Conservation (phyloP, 2,329 filamentous ascomycete genomes). For the Talaromyces sp. region DNA sequence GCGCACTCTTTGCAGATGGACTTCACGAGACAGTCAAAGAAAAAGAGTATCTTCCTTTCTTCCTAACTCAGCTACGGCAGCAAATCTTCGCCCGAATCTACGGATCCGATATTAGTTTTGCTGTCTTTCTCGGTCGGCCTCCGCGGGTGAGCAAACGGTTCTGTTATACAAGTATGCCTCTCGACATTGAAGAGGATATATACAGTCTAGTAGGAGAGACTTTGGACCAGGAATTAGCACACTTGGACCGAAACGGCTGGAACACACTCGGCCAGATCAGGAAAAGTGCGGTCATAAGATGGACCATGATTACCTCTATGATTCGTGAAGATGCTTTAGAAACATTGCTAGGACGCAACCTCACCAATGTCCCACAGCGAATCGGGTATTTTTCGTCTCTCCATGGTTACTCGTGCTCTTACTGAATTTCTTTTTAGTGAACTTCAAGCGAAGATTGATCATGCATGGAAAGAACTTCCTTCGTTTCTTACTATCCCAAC, state of each 20-base stretch:
- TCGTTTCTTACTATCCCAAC: conserved; percentile 14
- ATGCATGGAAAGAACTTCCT: conserved; percentile 20
- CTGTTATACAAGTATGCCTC: conserved; percentile 19
- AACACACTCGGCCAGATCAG: conserved; percentile 16
- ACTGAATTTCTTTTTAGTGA: too few relatives aligned
- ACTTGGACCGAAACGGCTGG: conserved; percentile 17
- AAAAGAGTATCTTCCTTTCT: conserved; percentile 13
- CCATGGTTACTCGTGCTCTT: too few relatives aligned
- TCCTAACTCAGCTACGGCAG: conserved; percentile 15
- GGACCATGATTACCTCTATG: conserved; percentile 20
- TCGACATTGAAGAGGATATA: conserved; percentile 16
- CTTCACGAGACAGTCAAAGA: conserved; percentile 19
- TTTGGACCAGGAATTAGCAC: conserved; percentile 9
- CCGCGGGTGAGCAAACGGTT: conserved; percentile 19
- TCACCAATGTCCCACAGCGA: conserved; percentile 16
- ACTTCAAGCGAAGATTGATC: conserved; percentile 14
- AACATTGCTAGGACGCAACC: conserved; percentile 15
- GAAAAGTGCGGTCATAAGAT: conserved; percentile 16
- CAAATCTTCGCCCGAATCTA: conserved; percentile 20
- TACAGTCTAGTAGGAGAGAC: conserved; percentile 9
- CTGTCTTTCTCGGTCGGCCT: conserved; percentile 19
- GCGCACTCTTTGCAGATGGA: conserved; percentile 18
- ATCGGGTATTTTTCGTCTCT: too few relatives aligned
- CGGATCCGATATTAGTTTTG: conserved; percentile 20
- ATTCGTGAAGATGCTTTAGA: conserved; percentile 18